Conservation (phyloP, 345 rosid genomes). For the Isatis tinctoria region DNA sequence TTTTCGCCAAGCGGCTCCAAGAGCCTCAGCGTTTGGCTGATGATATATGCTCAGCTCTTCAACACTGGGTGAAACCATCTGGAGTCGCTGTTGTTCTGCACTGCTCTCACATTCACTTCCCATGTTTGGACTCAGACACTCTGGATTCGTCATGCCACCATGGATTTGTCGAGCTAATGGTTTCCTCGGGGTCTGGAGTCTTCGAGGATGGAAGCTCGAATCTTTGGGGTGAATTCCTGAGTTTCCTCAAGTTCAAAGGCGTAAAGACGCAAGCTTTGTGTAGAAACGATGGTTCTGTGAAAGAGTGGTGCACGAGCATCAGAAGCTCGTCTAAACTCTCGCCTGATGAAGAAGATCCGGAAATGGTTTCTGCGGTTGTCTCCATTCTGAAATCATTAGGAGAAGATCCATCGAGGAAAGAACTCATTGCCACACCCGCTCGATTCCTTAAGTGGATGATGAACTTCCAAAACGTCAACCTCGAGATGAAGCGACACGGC, state of each 20-base stretch:
- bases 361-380: constrained; percentile 64
- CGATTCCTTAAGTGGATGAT: constrained; percentile 76
- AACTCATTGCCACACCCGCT: constrained; percentile 72
- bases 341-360: constrained; percentile 38
- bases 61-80: constrained; percentile 68
- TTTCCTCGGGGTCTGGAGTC: constrained; percentile 71
- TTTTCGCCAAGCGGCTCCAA: constrained; percentile 84
- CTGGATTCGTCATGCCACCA: constrained; percentile 37
- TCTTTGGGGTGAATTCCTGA: constrained; percentile 64
- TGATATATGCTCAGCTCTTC: constrained; percentile 75
- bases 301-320: constrained; percentile 69
- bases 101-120: constrained; percentile 77
- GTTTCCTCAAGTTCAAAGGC: constrained; percentile 62
- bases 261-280: constrained; percentile 34
- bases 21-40: constrained; percentile 76
- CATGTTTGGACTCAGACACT: constrained; percentile 45
- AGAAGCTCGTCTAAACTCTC: constrained; percentile 35
- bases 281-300: constrained; percentile 23
- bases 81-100: constrained; percentile 90
- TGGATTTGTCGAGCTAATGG: constrained; percentile 51
- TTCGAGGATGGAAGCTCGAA: constrained; percentile 57
- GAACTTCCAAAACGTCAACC: constrained; percentile 65
- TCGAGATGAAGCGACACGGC: constrained; percentile 61
- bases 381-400: constrained; percentile 73
- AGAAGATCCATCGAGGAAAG: constrained; percentile 86